These are phyloP conservation scores for Acanthochlamys bracteata DNA, from an alignment of 106 monocot genomes.

Conservation along the genomic window DNA sequence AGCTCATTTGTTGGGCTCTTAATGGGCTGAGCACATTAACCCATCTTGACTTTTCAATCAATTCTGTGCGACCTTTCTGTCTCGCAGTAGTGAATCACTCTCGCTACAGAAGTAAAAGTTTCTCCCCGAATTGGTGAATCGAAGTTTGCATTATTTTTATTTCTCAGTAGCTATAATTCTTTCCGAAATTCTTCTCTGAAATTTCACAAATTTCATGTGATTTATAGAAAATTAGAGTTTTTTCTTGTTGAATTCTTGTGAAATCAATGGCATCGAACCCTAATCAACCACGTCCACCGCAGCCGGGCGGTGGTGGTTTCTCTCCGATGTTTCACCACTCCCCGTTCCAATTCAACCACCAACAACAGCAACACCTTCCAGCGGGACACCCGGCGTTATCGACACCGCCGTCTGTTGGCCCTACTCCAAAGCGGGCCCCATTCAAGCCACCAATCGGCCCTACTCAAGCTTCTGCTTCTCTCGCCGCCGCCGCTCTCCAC, in stretches of 20 bases:
- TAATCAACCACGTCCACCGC: background rate
- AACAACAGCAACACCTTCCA: background rate
- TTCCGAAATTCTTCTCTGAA: no score
- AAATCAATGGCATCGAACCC: background rate
- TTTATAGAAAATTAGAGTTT: background rate
- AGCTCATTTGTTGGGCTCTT: no score
- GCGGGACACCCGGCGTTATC: no score
- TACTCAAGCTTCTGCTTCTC: constrained; percentile 5
- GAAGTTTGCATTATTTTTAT: no score
- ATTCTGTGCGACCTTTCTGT: no score
- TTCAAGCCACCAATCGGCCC: background rate
- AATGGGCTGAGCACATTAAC: no score
- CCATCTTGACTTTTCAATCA: no score
- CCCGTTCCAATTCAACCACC: constrained; percentile 45
- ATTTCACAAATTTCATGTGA: background rate
- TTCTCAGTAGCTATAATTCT: no score
- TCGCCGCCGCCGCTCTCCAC: constrained; percentile 10
- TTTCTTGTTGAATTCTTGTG: background rate
- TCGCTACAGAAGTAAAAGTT: no score
- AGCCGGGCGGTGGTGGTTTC: background rate
- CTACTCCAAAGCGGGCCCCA: background rate
- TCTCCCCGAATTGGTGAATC: no score
- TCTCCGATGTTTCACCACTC: constrained; percentile 11
- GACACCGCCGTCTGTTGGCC: background rate
- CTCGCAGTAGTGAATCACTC: no score